Evolutionary conservation across 1,284 basidiomycete genomes (phyloP).

Genomic region (Cryptococcus sp.): DNA sequence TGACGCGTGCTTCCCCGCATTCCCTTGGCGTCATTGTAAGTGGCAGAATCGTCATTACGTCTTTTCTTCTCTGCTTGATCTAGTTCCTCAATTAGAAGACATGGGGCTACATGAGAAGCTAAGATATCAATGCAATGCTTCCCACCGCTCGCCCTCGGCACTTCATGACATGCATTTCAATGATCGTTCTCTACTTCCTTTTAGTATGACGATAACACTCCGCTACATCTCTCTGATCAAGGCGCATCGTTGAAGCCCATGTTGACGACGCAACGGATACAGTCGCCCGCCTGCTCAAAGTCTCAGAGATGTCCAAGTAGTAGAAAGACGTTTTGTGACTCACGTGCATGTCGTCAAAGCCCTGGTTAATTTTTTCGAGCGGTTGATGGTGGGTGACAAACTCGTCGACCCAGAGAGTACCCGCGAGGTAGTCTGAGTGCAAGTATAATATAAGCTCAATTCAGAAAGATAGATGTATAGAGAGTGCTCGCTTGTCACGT

Average conservation of each 20-base stretch:
- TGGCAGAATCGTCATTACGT: no score
- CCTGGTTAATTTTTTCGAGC: slow-evolving; percentile 79
- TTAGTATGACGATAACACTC: no score
- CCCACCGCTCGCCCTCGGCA: no score
- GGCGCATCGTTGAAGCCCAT: slow-evolving; percentile 44
- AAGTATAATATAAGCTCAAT: slow-evolving; percentile 47
- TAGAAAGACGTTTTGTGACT: slow-evolving; percentile 47
- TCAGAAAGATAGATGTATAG: background rate
- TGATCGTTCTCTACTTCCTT: no score
- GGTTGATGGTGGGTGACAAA: slow-evolving; percentile 80
- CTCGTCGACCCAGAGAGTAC: slow-evolving; percentile 68
- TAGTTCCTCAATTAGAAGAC: no score
- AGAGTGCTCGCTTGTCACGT: slow-evolving; percentile 11
- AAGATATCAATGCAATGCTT: no score
- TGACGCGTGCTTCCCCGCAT: no score
- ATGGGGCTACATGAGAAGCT: no score
- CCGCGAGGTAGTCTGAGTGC: slow-evolving; percentile 48
- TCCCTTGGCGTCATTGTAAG: no score
- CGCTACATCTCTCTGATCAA: background rate
- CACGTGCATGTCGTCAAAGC: slow-evolving; percentile 94
- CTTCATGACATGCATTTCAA: no score
- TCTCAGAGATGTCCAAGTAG: background rate
- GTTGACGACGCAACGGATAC: slow-evolving; percentile 81
- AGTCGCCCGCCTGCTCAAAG: slow-evolving; percentile 68
- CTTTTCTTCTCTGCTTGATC: no score